These are phyloP conservation scores for Lactarius tabidus DNA, from an alignment of 768 basidiomycete genomes.

Conservation along the genomic window DNA sequence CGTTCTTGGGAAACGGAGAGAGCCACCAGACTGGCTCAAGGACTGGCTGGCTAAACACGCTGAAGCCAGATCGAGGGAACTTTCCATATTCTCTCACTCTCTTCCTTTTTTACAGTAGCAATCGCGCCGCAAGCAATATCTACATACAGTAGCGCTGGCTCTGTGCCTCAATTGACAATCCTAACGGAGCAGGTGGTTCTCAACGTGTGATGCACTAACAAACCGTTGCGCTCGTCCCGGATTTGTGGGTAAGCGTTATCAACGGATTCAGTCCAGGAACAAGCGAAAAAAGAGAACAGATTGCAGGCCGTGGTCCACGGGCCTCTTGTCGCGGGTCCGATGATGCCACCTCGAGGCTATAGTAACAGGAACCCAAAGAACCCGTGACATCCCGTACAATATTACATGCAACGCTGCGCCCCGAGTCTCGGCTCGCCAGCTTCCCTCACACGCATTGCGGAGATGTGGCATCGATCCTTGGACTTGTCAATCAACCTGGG, in stretches of 20 bases:
- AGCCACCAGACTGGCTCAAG: background rate
- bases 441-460: background rate
- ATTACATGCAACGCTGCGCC: background rate
- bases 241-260: conserved; percentile 11
- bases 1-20: background rate
- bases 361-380: background rate
- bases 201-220: background rate
- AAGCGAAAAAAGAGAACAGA: background rate
- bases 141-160: background rate
- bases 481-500: background rate
- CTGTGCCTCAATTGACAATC: background rate
- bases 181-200: background rate
- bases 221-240: conserved; percentile 3
- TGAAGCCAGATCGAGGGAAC: background rate
- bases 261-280: background rate
- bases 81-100: background rate
- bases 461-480: background rate
- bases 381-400: background rate
- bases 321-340: background rate
- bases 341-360: background rate
- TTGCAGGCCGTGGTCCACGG: conserved; percentile 3
- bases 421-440: background rate
- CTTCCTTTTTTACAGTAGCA: background rate
- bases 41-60: background rate
- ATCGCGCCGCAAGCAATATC: background rate